These are phyloP conservation scores for Mucor mucedo DNA, from an alignment of 371 early-diverging fungal species.

Conservation along the genomic window DNA sequence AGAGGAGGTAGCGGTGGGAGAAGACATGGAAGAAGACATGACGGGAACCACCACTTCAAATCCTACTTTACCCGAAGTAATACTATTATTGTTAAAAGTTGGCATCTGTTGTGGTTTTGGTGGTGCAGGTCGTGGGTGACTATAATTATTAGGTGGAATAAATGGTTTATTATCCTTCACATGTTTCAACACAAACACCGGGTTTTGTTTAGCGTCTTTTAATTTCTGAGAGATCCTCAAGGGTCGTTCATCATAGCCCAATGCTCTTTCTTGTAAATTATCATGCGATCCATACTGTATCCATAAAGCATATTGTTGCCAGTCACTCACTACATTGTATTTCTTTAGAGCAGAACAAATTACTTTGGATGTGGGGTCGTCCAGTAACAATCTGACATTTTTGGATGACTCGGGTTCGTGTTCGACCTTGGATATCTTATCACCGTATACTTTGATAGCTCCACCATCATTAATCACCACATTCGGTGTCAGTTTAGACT, in stretches of 20 bases:
- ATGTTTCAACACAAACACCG: conserved; percentile 80
- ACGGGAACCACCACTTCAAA: conserved; percentile 52
- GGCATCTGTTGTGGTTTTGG: conserved; percentile 20
- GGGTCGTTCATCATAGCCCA: conserved; percentile 86
- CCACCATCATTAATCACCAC: conserved; percentile 64
- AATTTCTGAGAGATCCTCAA: conserved; percentile 78
- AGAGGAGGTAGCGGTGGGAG: conserved; percentile 30
- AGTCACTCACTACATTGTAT: conserved; percentile 89
- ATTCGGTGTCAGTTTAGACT: conserved; percentile 28
- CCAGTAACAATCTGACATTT: conserved; percentile 80
- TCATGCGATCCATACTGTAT: conserved; percentile 68
- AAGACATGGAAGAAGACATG: conserved; percentile 50
- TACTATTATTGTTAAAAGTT: conserved; percentile 13
- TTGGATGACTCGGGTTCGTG: conserved; percentile 82
- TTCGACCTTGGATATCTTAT: conserved; percentile 70
- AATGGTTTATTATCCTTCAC: conserved; percentile 68
- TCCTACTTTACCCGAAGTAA: conserved; percentile 45
- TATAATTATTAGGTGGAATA: conserved; percentile 34
- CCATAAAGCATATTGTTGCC: conserved; percentile 87
- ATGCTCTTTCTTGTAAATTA: conserved; percentile 67
- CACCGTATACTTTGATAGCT: conserved; percentile 78
- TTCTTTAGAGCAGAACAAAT: conserved; percentile 87
- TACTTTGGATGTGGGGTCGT: conserved; percentile 86
- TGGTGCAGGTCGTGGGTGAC: conserved; percentile 22
- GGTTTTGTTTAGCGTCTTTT: conserved; percentile 75